phyloP scores from a whole-genome alignment of 169 alveolate genomes.

The Eimeria acervulina region DNA sequence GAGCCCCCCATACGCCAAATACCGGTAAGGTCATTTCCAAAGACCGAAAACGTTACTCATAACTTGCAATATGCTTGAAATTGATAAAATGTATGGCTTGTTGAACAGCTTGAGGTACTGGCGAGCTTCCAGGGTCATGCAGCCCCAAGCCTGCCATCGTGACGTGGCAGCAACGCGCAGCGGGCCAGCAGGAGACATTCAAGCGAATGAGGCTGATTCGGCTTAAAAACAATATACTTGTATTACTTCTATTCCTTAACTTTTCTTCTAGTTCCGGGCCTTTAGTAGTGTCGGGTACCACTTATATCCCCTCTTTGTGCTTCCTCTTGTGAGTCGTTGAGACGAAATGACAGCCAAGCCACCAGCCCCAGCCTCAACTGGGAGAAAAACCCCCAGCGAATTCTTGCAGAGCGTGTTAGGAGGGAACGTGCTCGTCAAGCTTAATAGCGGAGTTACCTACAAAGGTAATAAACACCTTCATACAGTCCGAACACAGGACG shows the following conservation, averaged over 20 bases:
- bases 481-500: neutral
- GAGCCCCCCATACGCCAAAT: too few relatives aligned
- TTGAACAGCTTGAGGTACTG: too few relatives aligned
- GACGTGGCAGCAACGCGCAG: too few relatives aligned
- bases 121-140: too few relatives aligned
- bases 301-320: neutral
- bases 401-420: slow-evolving; percentile 83
- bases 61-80: too few relatives aligned
- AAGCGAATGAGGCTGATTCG: too few relatives aligned
- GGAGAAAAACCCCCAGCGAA: slow-evolving; percentile 82
- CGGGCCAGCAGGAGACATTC: too few relatives aligned
- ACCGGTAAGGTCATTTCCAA: too few relatives aligned
- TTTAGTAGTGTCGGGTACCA: neutral
- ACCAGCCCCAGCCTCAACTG: slow-evolving; percentile 56
- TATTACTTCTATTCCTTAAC: neutral
- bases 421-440: slow-evolving; percentile 72
- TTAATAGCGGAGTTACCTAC: slow-evolving; percentile 83
- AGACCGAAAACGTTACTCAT: too few relatives aligned
- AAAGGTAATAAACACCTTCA: slow-evolving; percentile 22
- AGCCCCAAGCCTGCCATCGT: too few relatives aligned
- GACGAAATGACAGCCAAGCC: slow-evolving; percentile 47
- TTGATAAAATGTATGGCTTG: too few relatives aligned
- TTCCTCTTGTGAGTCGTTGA: neutral
- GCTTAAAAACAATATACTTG: neutral
- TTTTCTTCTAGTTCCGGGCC: neutral